Base-by-base conservation (phyloP, 2,329 filamentous ascomycete species). In the Beauveria australis region DNA sequence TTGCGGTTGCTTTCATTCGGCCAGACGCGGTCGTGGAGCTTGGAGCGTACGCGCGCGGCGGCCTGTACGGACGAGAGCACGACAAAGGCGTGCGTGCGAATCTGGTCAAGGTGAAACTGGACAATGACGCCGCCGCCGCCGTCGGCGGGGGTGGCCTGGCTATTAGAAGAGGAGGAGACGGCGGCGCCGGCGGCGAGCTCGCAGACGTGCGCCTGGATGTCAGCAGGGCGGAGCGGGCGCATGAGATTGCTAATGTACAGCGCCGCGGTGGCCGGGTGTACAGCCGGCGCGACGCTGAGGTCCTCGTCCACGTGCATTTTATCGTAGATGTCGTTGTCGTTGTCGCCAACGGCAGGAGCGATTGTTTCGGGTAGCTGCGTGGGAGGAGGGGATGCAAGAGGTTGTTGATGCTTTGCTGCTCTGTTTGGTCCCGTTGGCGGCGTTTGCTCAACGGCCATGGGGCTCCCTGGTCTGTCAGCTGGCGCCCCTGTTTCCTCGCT, bases 241-340 rank as follows among this genome's bases (percentile, higher is more conserved):
- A 95, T 92, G 59, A 97, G 84, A 68, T 96, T 88, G 72, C 88
- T 87, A 67, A 97, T 94, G 75, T 97, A 97, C 52, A 97, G 78
- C 18, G 90, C 88, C 37, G 84, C 75, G 3, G 92, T 93, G 5
- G 88, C 86, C 24, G 84, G 82, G 71, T 94, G 89, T 41, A 87
- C 74, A 0, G 89, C 81, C 7, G 87, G 85, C 26, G 73, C 73
- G 30, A 79, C 73, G 44, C 74, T 71, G 22, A 67, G 64, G 51
- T 74, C 72, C 53, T 67, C 66, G 30, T 74, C 74, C 65, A 73
- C 71, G 22, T 67, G 64, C 16, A 70, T 68, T 19, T 65, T 63
- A 62, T 53, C 48, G 43, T 62, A 64, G 18, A 65, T 63, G 22
- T 33, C 67, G 19, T 65, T 63, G 62, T 48, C n/a, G 46, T 63